Evolutionary conservation across 2,329 filamentous ascomycete genomes (phyloP).

Genomic region (Aurifilum marmelostoma): DNA sequence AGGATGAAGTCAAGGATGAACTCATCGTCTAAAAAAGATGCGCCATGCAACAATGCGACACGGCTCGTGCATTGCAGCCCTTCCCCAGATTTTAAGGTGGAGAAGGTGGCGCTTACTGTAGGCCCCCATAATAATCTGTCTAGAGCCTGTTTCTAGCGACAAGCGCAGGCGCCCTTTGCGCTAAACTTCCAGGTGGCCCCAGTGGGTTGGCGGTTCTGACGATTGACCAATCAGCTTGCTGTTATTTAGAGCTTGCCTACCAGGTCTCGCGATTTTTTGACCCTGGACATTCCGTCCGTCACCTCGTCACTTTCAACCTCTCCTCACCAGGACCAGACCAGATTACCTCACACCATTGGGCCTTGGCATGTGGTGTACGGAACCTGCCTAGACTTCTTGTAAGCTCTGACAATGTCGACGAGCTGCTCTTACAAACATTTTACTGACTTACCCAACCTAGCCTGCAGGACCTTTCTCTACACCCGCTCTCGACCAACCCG

Average conservation of each 20-base stretch:
- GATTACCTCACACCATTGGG: background rate
- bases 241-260: slow-evolving; percentile 17
- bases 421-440: background rate
- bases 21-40: background rate
- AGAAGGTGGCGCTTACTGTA: background rate
- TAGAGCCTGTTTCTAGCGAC: slow-evolving; percentile 17
- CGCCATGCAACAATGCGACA: slow-evolving; percentile 6
- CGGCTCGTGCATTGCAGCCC: background rate
- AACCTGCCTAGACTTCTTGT: background rate
- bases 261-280: slow-evolving; percentile 17
- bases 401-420: background rate
- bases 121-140: slow-evolving; percentile 15
- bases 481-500: background rate
- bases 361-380: background rate
- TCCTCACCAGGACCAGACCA: background rate
- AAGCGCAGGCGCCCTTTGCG: background rate
- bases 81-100: slow-evolving; percentile 26
- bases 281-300: background rate
- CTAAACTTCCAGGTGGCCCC: background rate
- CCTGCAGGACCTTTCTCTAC: background rate
- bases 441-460: too few relatives aligned
- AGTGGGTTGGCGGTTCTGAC: background rate
- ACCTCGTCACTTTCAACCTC: background rate
- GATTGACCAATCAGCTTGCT: slow-evolving; percentile 18
- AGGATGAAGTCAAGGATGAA: too few relatives aligned